Evolutionary conservation across 2,329 filamentous ascomycete species (phyloP), one percentile per base, ranked within the genome.

Genomic region (Lanzia echinophila): DNA sequence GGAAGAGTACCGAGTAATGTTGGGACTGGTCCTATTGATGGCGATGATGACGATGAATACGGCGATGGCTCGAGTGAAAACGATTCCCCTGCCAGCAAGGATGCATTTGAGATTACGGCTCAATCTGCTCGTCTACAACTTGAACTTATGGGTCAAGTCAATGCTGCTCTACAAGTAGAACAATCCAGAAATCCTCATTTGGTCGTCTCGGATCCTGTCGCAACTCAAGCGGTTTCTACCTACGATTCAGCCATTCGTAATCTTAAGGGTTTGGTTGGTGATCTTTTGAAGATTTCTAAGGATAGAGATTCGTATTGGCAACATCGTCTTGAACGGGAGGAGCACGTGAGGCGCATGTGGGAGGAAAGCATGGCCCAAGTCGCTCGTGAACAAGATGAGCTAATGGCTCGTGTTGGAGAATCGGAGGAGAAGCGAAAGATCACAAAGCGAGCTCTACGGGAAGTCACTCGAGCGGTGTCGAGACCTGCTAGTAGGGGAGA

Each of bases 291-390:
- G 48, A 97, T 99, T 65, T 92, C 91, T 8, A 86, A 88, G 64
- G 94, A 99, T 67, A 87, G 95, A 49, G 94, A 99, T 70, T 84
- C 90, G 0, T 96, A 95, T 69, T 99, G 94, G 94, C 92, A 97
- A 69, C 95, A 95, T 68, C 85, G 91, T 13, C 76, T 99, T 39
- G 91, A 96, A 62, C 86, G 90, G 51, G 94, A 99, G 72, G 85
- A 86, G 42, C 89, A 96, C 67, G 86, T 97, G 72, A 84, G 94
- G 36, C 86, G 88, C 56, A 88, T 99, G 83, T 99, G 94, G 94
- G 94, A 99, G 71, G 94, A 99, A 65, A 97, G 91, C 71, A 96
- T 99, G 94, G 90, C 94, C 10, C 85, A 91, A 64, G 87, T 99
- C n/a, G 94, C 91, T 17, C 84, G 83, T 53, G 94, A 99, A 69